Base-by-base conservation (phyloP, 2,329 filamentous ascomycete species). In the Geosmithia putterillii region DNA sequence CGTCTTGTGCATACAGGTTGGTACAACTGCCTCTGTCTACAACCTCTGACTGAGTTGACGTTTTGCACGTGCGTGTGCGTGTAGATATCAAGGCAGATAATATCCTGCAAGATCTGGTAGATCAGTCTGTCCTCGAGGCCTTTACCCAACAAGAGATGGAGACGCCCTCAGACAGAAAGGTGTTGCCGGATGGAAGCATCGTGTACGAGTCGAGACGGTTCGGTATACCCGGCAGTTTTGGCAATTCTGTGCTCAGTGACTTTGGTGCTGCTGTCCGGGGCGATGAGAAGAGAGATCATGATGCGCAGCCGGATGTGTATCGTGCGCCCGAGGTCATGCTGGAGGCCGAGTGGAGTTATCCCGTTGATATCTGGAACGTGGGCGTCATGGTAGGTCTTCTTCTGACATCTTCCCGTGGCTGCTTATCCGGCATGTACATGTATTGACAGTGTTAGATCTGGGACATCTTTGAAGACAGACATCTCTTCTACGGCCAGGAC, bases 61-160 rank as follows among this genome's bases (percentile, higher is more conserved):
- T 41, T 42, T 46, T 36, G 36, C n/a, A 8, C 20, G 15, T 32
- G 8, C 12, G 12, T 36, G 36, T 42, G 32, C 10, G 10, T 21
- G 19, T 49, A 48, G 64, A 69, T 41, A 63, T 70, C 44, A 68
- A 67, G 44, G 51, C 53, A 2, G 61, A 64, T 48, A 67, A 67
- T 44, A 61, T 67, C 41, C 48, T 68, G 7, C 53, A 59, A 4
- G 45, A 48, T 8, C 45, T 50, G 17, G 36, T 17, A 17, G 44
- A 46, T 25, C 18, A 44, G 17, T 17, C 15, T 6, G 18, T 46
- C 3, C 15, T 46, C 15, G 48, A 49, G n/a, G 38, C 42, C 25
- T 43, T 45, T 14, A 22, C 21, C 17, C 3, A 42, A 21, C 17
- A 18, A 15, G 41, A 37, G 20, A 12, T 37, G 23, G 12, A 1